Base-by-base conservation (phyloP, 176 grass and related monocot genomes). In the Triticum aestivum region DNA sequence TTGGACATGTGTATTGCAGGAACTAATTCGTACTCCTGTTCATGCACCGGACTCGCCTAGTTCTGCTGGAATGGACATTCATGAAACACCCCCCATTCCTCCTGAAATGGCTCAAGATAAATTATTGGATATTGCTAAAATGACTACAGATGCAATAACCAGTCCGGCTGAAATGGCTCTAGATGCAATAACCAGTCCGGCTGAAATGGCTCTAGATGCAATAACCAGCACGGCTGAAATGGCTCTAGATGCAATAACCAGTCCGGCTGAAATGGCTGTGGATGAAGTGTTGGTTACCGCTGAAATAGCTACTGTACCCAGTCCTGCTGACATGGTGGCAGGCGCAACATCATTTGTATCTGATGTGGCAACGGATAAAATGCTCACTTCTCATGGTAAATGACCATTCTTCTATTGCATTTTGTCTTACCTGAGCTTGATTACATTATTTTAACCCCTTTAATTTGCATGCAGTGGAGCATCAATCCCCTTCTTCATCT, bases 381-480 rank as follows among this genome's bases (percentile, higher is more conserved):
- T 68, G 35, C 37, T 41, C 21, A 84, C 15, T 80, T 83, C 68
- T 33, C 49, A 86, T 41, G 81, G 79, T 91, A 88, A 90, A 84
- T 65, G 1, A 72, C 13, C 79, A 76, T 88, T 47, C 1, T 82
- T 87, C 42, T 85, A 6, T 75, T 89, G 39, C 15, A 37, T 67
- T 66, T 68, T 72, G 32, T 78, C 78, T 88, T 80, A 51, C 11
- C 11, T 78, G 27, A 74, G 65, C 69, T 75, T 69, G 14, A 10
- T 86, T 80, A 41, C 15, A 87, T 89, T 85, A 44, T 84, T 54
- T 75, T 84, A 84, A 61, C 5, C 62, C 38, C 8, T n/a, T 81
- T 78, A 79, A 38, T 83, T 78, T 90, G 41, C 65, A 58, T 91
- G 81, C 89, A 91, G 85, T 89, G 84, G 65, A 82, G 69, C 65